Evolutionary conservation across 306 rosid genomes (phyloP), one percentile per base, ranked within the genome.

Genomic region (Vachellia collinsii): DNA sequence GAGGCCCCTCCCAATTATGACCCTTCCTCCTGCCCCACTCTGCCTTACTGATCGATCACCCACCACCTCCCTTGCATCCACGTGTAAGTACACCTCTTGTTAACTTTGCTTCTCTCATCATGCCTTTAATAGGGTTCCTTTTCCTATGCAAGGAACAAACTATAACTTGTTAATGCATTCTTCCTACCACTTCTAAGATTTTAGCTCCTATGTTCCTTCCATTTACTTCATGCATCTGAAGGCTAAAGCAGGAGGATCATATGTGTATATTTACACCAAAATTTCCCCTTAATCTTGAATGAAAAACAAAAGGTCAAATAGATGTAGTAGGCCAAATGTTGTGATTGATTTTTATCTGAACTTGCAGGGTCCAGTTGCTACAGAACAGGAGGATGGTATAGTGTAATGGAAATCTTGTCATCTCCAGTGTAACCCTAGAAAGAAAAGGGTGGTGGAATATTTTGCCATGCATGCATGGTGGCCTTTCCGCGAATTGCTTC

Each of bases 1-100:
- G 97, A 92, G 70, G 36, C 80, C 75, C 92, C 97, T 50, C 23
- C n/a, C 9, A 41, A 3, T 14, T 42, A 11, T 42, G 73, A 68
- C 17, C 12, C 48, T 3, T 38, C 70, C 4, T 37, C 39, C 7
- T 37, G 46, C 34, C 34, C 34, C 34, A 29, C 34, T 2, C 34
- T 29, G 34, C 34, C 34, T 29, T 29, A 29, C 34, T 29, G 34
- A 29, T 29, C 34, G 34, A 29, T 29, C 34, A 29, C 36, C 7
- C 71, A 17, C 71, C 19, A 19, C 29, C 39, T 70, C 20, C 75
- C 58, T 3, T 46, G 20, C 17, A 22, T 0, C 58, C 75, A 44
- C 58, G 16, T 22, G 75, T 2, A 29, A 29, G 34, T 29, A 29
- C 2, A 29, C 2, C 34, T 29, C 34, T 29, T 29, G 34, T 29